phyloP scores from a whole-genome alignment of 352 stramenopile genomes.

The Phytophthora pinifolia region DNA sequence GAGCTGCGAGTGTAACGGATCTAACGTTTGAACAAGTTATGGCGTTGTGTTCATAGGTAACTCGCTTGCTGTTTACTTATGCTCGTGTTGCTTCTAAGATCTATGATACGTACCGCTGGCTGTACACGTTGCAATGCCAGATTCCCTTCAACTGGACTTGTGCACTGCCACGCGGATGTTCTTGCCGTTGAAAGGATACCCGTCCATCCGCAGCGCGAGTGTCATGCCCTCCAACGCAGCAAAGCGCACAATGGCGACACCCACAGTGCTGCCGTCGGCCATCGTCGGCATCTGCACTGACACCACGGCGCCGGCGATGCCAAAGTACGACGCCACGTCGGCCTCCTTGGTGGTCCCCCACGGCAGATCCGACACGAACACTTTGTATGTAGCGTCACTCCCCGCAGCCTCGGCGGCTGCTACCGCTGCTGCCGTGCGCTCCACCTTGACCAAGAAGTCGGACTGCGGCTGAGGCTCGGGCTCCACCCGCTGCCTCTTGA shows the following conservation, averaged over 20 bases:
- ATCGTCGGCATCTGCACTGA: constrained; percentile 73
- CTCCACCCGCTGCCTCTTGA: constrained; percentile 41
- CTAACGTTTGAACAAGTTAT: neutral
- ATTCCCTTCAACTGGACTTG: constrained; percentile 27
- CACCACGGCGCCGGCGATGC: constrained; percentile 46
- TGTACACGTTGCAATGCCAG: constrained; percentile 4
- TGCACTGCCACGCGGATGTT: constrained; percentile 56
- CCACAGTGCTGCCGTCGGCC: constrained; percentile 68
- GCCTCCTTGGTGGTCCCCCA: constrained; percentile 46
- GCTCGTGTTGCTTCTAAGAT: constrained; percentile 30
- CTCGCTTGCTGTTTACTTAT: constrained; percentile 22
- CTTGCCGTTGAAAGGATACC: constrained; percentile 70
- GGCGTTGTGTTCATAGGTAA: too few species aligned
- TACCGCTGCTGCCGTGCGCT: constrained; percentile 33
- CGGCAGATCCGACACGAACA: constrained; percentile 69
- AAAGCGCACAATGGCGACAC: constrained; percentile 66
- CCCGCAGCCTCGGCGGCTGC: constrained; percentile 19
- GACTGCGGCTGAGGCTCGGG: constrained; percentile 8
- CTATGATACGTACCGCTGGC: constrained; percentile 26
- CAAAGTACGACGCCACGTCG: constrained; percentile 69
- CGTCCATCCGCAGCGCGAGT: constrained; percentile 61
- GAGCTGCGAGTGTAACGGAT: neutral
- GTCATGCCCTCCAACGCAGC: constrained; percentile 46
- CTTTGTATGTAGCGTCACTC: constrained; percentile 33
- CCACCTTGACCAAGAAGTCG: constrained; percentile 51